Conservation (phyloP, 106 monocot species). For the Xerophyta viscosa region DNA sequence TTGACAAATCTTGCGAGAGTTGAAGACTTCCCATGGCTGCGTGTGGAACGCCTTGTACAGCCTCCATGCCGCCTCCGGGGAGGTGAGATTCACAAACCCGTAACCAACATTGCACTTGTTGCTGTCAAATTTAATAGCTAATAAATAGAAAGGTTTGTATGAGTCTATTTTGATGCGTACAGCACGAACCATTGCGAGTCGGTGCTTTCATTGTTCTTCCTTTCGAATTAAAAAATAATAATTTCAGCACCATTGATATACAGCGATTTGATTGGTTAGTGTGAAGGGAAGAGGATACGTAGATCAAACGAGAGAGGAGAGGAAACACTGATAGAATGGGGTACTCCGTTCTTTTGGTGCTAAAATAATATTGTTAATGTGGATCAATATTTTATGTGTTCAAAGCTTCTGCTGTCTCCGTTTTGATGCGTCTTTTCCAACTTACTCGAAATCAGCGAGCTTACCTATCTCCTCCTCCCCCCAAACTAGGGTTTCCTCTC, state of each 20-base stretch:
- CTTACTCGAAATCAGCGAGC: constrained; percentile 21
- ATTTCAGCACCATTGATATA: no score
- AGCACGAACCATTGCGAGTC: no score
- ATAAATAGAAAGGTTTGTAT: no score
- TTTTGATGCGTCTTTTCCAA: constrained; percentile 49
- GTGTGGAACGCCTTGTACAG: constrained; percentile 82
- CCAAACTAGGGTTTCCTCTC: constrained; percentile 8
- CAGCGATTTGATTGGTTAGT: no score
- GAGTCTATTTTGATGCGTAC: no score
- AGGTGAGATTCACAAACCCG: constrained; percentile 92
- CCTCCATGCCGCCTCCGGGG: constrained; percentile 81
- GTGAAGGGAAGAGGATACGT: no score
- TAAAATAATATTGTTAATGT: background rate
- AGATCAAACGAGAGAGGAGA: no score
- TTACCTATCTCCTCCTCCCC: background rate
- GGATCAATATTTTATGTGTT: no score
- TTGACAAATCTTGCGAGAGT: constrained; percentile 97
- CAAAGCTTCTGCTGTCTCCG: constrained; percentile 5
- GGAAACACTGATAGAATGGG: no score
- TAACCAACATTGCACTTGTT: constrained; percentile 99
- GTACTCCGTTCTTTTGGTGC: constrained; percentile 1
- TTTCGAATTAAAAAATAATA: no score
- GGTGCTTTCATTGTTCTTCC: no score
- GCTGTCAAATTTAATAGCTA: no score
- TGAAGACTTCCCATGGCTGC: constrained; percentile 98